Evolutionary conservation across 495 filamentous ascomycete species (phyloP).

Genomic region (Ramalina intermedia): DNA sequence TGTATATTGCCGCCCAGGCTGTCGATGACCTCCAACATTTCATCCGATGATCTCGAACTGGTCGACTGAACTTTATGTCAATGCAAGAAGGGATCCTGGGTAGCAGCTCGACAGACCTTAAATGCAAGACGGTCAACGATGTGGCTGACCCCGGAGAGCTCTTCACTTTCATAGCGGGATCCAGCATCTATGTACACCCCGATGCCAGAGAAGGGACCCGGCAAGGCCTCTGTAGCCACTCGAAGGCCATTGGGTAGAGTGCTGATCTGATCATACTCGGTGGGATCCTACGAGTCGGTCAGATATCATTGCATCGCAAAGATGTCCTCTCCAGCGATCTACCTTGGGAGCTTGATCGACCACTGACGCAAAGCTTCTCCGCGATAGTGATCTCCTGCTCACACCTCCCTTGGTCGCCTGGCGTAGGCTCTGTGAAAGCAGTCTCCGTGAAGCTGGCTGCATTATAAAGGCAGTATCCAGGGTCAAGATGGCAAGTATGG

Average conservation of each 20-base stretch:
- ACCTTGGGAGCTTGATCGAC: slow-evolving; percentile 13
- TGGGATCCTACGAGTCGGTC: slow-evolving; percentile 53
- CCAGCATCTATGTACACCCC: slow-evolving; percentile 96
- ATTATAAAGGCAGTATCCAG: not conserved
- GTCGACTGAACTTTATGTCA: slow-evolving; percentile 41
- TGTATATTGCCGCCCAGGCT: slow-evolving; percentile 87
- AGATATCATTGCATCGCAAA: not conserved
- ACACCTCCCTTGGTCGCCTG: not conserved
- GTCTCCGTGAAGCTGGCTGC: not conserved
- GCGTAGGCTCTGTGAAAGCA: not conserved
- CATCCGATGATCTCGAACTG: slow-evolving; percentile 49
- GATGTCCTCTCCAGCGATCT: not conserved
- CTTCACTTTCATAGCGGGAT: slow-evolving; percentile 82
- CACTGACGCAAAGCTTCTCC: slow-evolving; percentile 10
- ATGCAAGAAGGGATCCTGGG: not conserved
- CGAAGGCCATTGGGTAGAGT: slow-evolving; percentile 86
- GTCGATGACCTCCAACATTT: slow-evolving; percentile 79
- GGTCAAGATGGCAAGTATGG: not conserved
- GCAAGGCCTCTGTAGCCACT: slow-evolving; percentile 88
- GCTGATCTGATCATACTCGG: slow-evolving; percentile 76
- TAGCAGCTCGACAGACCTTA: slow-evolving; percentile 33
- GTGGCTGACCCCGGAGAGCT: slow-evolving; percentile 80
- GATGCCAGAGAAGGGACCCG: slow-evolving; percentile 87
- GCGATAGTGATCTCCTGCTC: not conserved
- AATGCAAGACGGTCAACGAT: slow-evolving; percentile 93